A percentile compares a stretch with the other conserved stretches of the same genome.
phyloP scores from a whole-genome alignment of 768 basidiomycete species.

The Leccinum pellstonianum region DNA sequence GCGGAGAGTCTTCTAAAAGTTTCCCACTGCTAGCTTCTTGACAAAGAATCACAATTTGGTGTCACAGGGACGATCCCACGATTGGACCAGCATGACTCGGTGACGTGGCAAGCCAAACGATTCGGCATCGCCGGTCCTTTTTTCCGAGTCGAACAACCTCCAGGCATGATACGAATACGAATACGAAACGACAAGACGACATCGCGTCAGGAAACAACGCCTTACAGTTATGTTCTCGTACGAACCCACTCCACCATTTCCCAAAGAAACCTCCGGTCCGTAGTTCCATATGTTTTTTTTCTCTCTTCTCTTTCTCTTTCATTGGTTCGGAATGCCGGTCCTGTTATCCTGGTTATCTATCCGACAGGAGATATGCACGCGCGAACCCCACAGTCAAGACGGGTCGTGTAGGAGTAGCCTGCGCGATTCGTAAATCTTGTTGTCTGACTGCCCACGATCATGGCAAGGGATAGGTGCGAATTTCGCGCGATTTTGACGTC shows the following conservation, averaged over 20 bases:
- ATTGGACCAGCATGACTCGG: background rate
- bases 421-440: background rate
- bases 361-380: background rate
- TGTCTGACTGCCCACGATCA: background rate
- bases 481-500: background rate
- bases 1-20: background rate
- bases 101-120: constrained; percentile 16
- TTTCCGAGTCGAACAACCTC: constrained; percentile 1
- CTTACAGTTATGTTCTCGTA: background rate
- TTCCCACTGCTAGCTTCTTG: background rate
- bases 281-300: background rate
- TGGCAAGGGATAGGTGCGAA: background rate
- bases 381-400: constrained; percentile 6
- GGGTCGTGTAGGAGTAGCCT: background rate
- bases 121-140: background rate
- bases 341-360: background rate
- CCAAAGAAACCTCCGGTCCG: constrained; percentile 2
- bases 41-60: background rate
- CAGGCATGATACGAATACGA: background rate
- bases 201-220: background rate
- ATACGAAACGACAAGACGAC: background rate
- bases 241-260: background rate
- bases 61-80: background rate
- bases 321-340: constrained; percentile 10
- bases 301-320: background rate